Percentiles rank a stretch among this genome's conserved stretches.
Evolutionary conservation across 371 early-diverging fungal species (phyloP).

Genomic region (Basidiobolus meristosporus): DNA sequence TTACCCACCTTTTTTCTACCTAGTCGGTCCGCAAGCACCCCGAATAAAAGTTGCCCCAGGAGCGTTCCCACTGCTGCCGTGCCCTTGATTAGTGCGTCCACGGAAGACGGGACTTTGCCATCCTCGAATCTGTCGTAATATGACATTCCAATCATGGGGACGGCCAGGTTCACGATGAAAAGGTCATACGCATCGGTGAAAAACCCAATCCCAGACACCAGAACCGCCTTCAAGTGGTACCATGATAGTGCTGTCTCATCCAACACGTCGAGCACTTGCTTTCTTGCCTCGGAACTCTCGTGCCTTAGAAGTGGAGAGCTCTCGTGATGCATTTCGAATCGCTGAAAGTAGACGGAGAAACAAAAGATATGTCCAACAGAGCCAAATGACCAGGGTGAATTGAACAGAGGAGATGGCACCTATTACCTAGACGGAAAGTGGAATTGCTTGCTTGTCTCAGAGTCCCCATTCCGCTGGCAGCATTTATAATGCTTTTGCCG

Average conservation of each 20-base stretch:
- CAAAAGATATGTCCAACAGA: no score
- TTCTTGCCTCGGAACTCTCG: not conserved
- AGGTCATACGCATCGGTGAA: constrained; percentile 80
- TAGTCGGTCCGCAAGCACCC: constrained; percentile 60
- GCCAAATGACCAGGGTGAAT: no score
- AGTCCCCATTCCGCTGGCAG: no score
- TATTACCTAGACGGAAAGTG: no score
- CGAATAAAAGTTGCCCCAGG: constrained; percentile 72
- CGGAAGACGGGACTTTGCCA: constrained; percentile 23
- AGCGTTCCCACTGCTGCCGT: constrained; percentile 66
- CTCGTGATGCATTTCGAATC: no score
- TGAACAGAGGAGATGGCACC: no score
- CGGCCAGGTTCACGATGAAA: constrained; percentile 62
- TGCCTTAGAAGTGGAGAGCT: no score
- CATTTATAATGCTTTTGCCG: no score
- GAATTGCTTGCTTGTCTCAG: no score
- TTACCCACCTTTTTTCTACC: constrained; percentile 38
- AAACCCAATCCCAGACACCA: constrained; percentile 74
- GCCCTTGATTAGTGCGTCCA: constrained; percentile 62
- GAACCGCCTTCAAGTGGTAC: constrained; percentile 64
- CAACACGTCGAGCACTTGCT: constrained; percentile 13
- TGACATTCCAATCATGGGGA: constrained; percentile 44
- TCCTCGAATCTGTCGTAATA: constrained; percentile 35
- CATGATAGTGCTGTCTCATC: constrained; percentile 36
- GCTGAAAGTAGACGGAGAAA: no score